Evolutionary conservation across 345 rosid species (phyloP), one percentile per base, ranked within the genome.

Genomic region (Salix arbutifolia): DNA sequence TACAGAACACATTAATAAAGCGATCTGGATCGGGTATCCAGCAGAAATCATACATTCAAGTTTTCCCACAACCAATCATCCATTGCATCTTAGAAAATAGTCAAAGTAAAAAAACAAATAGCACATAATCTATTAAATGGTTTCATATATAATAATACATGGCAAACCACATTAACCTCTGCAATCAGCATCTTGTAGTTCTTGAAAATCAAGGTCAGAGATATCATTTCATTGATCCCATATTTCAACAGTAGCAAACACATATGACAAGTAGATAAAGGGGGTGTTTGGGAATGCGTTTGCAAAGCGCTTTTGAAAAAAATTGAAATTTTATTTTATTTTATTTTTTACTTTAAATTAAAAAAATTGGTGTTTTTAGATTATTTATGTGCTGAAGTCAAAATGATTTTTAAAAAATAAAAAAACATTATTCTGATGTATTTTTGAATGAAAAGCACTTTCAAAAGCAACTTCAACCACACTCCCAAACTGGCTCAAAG

Each of bases 41-140:
- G 65, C 21, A 44, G n/a, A 60, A 31, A 30, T 28, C 50, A 74
- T 44, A 65, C 44, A 44, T n/a, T 53, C 17, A 66, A 30, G 50
- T 50, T 61, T 35, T 66, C 25, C 16, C 6, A 35, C 48, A 35
- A 74, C 56, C 74, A 60, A 74, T 31, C 38, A 67, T 79, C 67
- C 40, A 38, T 68, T 26, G 44, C 19, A 44, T 38, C 23, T 40
- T 33, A 18, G 46, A 76, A 74, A 53, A 61, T 19, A 71, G 58
- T 53, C 67, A 53, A 53, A 9, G n/a, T 25, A 6, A 25, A 13
- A 61, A 61, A 25, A 61, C 25, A 60, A 74, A 48, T 40, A 40
- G 44, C 44, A 10, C 37, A 13, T 17, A 26, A 60, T 13, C 12
- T 62, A 62, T 25, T 25, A 12, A 26, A 64, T 64, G 31, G 31